These are phyloP conservation scores for Pisolithus sp. DNA, from an alignment of 768 basidiomycete genomes.

Conservation along the genomic window DNA sequence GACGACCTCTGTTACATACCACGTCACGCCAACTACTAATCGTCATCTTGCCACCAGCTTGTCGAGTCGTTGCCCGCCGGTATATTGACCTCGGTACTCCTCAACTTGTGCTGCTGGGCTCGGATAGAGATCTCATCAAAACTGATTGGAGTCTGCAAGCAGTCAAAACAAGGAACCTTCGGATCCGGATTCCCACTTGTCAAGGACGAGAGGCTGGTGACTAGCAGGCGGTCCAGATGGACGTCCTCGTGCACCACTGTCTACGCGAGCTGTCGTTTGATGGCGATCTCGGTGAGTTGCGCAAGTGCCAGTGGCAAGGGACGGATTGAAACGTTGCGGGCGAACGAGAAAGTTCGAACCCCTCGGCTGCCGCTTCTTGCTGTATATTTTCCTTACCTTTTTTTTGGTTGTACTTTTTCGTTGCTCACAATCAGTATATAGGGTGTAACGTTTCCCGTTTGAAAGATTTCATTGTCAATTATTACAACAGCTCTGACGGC, in stretches of 20 bases:
- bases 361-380: constrained; percentile 22
- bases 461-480: constrained; percentile 61
- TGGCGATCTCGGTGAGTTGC: constrained; percentile 75
- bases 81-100: too few species aligned
- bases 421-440: constrained; percentile 25
- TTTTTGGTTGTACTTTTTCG: constrained; percentile 1
- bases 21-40: too few species aligned
- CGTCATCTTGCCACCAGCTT: too few species aligned
- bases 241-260: constrained; percentile 79
- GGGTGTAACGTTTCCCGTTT: constrained; percentile 73
- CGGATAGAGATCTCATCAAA: too few species aligned
- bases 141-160: too few species aligned
- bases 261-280: constrained; percentile 86
- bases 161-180: neutral
- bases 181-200: too few species aligned
- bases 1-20: too few species aligned
- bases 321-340: neutral
- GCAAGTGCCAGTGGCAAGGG: neutral
- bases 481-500: constrained; percentile 41
- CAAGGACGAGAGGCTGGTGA: neutral
- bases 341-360: constrained; percentile 36
- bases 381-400: constrained; percentile 13
- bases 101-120: too few species aligned
- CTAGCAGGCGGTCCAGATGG: constrained; percentile 43
- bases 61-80: too few species aligned